A percentile compares a stretch with the other conserved stretches of the same genome.
These are phyloP conservation scores for Hypoxylon intermedium DNA, from an alignment of 495 filamentous ascomycete species.

Conservation along the genomic window DNA sequence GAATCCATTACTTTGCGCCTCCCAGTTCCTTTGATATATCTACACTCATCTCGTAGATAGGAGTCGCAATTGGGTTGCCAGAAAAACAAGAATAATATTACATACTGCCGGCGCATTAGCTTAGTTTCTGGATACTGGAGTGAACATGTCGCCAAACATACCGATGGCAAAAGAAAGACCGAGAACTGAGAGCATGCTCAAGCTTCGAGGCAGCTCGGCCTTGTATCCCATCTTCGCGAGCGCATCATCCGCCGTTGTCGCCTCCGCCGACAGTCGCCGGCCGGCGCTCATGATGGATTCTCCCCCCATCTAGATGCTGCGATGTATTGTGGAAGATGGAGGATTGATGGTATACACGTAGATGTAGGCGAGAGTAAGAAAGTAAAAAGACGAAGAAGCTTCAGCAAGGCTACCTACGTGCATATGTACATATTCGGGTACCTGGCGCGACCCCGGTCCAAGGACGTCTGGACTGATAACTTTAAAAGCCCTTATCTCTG, in stretches of 20 bases:
- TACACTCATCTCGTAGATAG: background rate
- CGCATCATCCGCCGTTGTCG: slow-evolving; percentile 52
- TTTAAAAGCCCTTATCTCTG: slow-evolving; percentile 21
- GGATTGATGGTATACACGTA: background rate
- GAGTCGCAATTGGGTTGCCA: background rate
- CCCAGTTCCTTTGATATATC: slow-evolving; percentile 29
- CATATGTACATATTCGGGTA: too few species aligned
- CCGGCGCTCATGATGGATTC: slow-evolving; percentile 23
- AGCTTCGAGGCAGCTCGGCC: slow-evolving; percentile 66
- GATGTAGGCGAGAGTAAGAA: background rate
- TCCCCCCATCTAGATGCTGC: slow-evolving; percentile 13
- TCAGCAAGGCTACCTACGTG: background rate
- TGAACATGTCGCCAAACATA: background rate
- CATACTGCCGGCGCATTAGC: slow-evolving; percentile 44
- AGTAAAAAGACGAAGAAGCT: background rate
- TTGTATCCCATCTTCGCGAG: slow-evolving; percentile 72
- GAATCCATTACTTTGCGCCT: slow-evolving; percentile 23
- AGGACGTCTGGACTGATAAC: slow-evolving; percentile 31
- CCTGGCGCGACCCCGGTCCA: slow-evolving; percentile 5
- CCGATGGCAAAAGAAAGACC: slow-evolving; percentile 56
- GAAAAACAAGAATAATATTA: slow-evolving; percentile 13
- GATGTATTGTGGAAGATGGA: background rate
- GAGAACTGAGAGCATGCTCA: slow-evolving; percentile 71
- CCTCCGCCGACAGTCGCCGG: slow-evolving; percentile 25
- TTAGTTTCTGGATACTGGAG: slow-evolving; percentile 6